phyloP scores from a whole-genome alignment of 2,329 filamentous ascomycete species.

The Elsinoe perseae region DNA sequence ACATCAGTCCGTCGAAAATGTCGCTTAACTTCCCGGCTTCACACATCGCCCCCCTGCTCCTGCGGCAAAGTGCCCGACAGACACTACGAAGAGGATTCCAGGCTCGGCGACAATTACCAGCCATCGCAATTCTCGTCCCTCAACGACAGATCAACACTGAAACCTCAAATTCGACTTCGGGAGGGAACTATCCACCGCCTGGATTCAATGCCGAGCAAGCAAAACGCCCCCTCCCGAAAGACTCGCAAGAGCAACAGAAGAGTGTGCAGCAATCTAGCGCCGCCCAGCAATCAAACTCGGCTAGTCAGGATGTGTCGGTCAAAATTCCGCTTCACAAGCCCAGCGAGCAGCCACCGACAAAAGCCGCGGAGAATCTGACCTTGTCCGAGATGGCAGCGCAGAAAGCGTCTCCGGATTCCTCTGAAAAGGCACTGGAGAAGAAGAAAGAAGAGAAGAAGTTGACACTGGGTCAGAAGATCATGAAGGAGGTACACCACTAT shows the following conservation, averaged over 20 bases:
- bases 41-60: conserved; percentile 40
- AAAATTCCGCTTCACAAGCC: conserved; percentile 33
- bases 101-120: conserved; percentile 46
- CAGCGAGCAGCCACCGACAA: conserved; percentile 40
- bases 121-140: conserved; percentile 52
- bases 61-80: conserved; percentile 38
- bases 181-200: conserved; percentile 62
- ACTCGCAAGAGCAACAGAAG: conserved; percentile 34
- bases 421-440: conserved; percentile 49
- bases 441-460: conserved; percentile 73
- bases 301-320: conserved; percentile 23
- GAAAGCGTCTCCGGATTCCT: conserved; percentile 46
- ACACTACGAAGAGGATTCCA: conserved; percentile 34
- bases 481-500: conserved; percentile 88
- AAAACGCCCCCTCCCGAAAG: conserved; percentile 69
- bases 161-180: conserved; percentile 46
- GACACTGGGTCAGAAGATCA: conserved; percentile 84
- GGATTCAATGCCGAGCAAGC: conserved; percentile 87
- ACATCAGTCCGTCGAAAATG: conserved; percentile 32
- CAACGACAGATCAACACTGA: conserved; percentile 49
- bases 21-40: conserved; percentile 38
- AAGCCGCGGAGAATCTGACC: conserved; percentile 40
- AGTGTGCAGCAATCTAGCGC: conserved; percentile 22
- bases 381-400: conserved; percentile 56
- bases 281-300: conserved; percentile 19